A percentile compares a stretch with the other conserved stretches of the same genome.
These are phyloP conservation scores for Cutaneotrichosporon sp. DNA, from an alignment of 1,284 basidiomycete genomes.

Conservation along the genomic window DNA sequence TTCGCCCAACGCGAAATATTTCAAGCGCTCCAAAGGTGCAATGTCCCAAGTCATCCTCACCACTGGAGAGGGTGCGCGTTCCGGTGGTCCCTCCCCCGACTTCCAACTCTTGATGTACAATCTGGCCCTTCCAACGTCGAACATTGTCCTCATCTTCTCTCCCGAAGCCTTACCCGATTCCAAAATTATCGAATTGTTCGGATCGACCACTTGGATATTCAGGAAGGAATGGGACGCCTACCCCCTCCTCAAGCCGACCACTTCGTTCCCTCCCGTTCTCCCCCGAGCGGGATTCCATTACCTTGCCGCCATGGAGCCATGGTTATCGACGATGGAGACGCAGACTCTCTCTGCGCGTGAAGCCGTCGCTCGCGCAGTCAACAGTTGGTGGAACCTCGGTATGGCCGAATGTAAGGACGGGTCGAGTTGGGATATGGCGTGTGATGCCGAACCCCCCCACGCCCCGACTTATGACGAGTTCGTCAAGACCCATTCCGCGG, in stretches of 20 bases:
- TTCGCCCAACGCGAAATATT: slow-evolving; percentile 67
- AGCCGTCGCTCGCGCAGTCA: slow-evolving; percentile 70
- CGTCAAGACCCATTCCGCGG: no score
- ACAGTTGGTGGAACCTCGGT: slow-evolving; percentile 60
- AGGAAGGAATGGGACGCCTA: slow-evolving; percentile 67
- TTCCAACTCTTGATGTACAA: slow-evolving; percentile 89
- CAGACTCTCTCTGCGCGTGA: slow-evolving; percentile 81
- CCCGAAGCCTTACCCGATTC: slow-evolving; percentile 63
- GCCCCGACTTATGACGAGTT: not conserved
- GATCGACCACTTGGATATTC: slow-evolving; percentile 73
- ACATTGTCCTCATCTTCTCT: slow-evolving; percentile 85
- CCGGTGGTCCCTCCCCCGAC: slow-evolving; percentile 58
- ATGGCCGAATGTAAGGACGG: slow-evolving; percentile 45
- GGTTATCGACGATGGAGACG: slow-evolving; percentile 75
- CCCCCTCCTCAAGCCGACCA: slow-evolving; percentile 62
- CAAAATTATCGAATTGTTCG: slow-evolving; percentile 64
- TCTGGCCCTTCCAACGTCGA: slow-evolving; percentile 56
- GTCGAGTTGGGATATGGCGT: slow-evolving; percentile 49
- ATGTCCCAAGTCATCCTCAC: slow-evolving; percentile 75
- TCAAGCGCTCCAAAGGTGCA: slow-evolving; percentile 60
- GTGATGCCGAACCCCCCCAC: slow-evolving; percentile 18
- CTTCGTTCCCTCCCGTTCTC: slow-evolving; percentile 69
- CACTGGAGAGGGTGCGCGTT: not conserved
- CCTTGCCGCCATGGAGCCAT: slow-evolving; percentile 84
- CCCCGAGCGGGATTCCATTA: slow-evolving; percentile 77